phyloP scores from a whole-genome alignment of 2,329 filamentous ascomycete species.

The Fusarium vanettenii region DNA sequence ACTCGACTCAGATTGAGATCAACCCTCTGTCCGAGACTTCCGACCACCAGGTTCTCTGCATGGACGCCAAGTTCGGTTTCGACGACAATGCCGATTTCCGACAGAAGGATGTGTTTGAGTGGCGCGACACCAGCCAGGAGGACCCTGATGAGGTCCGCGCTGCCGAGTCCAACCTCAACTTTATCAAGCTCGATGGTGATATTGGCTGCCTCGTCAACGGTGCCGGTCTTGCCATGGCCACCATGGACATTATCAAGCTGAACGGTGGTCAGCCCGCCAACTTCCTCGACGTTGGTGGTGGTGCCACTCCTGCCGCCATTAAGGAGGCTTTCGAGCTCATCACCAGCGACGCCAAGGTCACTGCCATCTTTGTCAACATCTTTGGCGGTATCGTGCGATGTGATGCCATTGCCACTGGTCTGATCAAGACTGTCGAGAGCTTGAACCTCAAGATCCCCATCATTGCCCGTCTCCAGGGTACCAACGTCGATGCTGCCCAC shows the following conservation, averaged over 20 bases:
- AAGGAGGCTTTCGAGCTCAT: slow-evolving; percentile 98
- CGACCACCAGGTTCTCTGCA: slow-evolving; percentile 97
- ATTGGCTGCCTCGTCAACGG: slow-evolving; percentile 99
- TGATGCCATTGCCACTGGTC: slow-evolving; percentile 94
- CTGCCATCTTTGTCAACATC: slow-evolving; percentile 99
- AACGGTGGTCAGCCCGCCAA: slow-evolving; percentile 97
- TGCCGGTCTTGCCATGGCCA: slow-evolving; percentile 98
- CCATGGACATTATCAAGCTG: slow-evolving; percentile 99
- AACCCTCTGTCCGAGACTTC: slow-evolving; percentile 98
- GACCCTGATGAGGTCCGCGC: slow-evolving; percentile 98
- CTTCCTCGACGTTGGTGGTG: slow-evolving; percentile 98
- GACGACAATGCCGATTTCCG: slow-evolving; percentile 99
- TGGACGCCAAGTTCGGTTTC: slow-evolving; percentile 99
- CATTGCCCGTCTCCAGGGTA: slow-evolving; percentile 96
- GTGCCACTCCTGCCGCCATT: slow-evolving; percentile 96
- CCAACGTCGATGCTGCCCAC: slow-evolving; percentile 96
- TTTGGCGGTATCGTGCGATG: slow-evolving; percentile 99
- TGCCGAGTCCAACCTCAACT: slow-evolving; percentile 94
- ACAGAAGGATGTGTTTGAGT: slow-evolving; percentile 94
- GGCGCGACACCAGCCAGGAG: slow-evolving; percentile 95
- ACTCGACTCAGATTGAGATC: slow-evolving; percentile 99
- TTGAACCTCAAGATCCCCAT: slow-evolving; percentile 98
- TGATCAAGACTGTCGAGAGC: slow-evolving; percentile 93
- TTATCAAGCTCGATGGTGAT: slow-evolving; percentile 99
- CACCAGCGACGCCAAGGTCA: slow-evolving; percentile 97